Evolutionary conservation across 2,329 filamentous ascomycete genomes (phyloP), one percentile per base, ranked within the genome.

Genomic region (Diaporthe vexans): DNA sequence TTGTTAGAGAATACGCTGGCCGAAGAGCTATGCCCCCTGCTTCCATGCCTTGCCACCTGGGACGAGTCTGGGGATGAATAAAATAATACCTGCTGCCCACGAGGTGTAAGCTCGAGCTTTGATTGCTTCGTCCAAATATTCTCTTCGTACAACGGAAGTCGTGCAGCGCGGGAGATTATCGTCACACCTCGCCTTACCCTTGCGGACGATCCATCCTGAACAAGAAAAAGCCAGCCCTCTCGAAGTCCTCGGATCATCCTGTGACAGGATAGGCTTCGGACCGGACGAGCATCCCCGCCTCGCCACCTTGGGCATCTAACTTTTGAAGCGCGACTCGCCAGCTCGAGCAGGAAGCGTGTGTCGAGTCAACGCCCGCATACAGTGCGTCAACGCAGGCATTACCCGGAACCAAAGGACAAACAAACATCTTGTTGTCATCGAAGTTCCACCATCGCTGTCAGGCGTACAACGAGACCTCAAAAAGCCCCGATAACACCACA

Each of bases 1-100:
- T 29, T 73, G 58, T 65, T n/a, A 72, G 58, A 59, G 51, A 56
- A 48, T 57, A 24, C 52, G 68, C 24, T n/a, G 52, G 35, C 54
- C 26, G 43, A 58, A 37, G 69, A 48, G 35, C 35, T 48, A n/a
- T 37, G 10, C 13, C 61, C 61, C 61, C 33, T 26, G 46, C 35
- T 33, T 52, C 46, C 10, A 37, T 21, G 15, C 52, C 35, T 61
- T 17, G 61, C 61, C 61, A 67, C 61, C 4, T 51, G 29, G 54
- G 15, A 26, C 19, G 6, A 6, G 3, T n/a, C 21, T 2, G 51
- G 46, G 46, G n/a, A 13, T 15, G 17, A 37, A 37, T 52, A 67
- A 67, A 33, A 67, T 52, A 52, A 67, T 52, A 37, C 6, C 26
- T 11, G 21, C n/a, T 52, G 46, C 46, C 61, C 29, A 52, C 26